phyloP scores from a whole-genome alignment of 139 green algal genomes.

The Chlamydomonas urium region DNA sequence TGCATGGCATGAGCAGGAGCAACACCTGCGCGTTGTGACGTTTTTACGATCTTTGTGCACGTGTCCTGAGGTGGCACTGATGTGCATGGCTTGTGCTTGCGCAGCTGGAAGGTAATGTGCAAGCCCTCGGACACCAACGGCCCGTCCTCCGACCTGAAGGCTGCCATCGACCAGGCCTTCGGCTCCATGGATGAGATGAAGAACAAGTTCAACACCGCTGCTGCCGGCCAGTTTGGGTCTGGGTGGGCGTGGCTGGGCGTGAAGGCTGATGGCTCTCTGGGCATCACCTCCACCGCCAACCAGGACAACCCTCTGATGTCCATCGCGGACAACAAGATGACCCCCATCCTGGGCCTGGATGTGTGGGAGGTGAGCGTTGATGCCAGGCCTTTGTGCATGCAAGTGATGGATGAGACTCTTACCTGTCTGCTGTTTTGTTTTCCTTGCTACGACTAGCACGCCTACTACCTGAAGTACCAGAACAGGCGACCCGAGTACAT shows the following conservation, averaged over 20 bases:
- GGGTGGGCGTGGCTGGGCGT: conserved; percentile 82
- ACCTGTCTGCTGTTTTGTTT: no score
- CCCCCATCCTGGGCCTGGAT: conserved; percentile 59
- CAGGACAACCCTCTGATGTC: conserved; percentile 67
- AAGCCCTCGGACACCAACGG: neutral
- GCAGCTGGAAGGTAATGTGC: conserved; percentile 9
- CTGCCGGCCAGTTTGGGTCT: conserved; percentile 66
- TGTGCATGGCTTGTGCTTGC: conserved; percentile 2
- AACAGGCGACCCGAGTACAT: conserved; percentile 77
- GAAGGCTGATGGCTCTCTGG: conserved; percentile 59
- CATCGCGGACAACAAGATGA: conserved; percentile 53
- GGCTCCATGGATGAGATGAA: conserved; percentile 75
- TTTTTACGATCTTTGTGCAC: no score
- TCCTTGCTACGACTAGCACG: conserved; percentile 36
- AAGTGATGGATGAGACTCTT: no score
- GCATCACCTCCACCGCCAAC: conserved; percentile 72
- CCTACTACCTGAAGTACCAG: conserved; percentile 78
- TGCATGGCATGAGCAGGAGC: neutral
- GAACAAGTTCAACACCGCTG: conserved; percentile 73
- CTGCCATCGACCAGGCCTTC: conserved; percentile 63
- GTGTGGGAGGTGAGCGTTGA: conserved; percentile 63
- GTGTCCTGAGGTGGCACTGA: no score
- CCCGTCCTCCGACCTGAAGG: conserved; percentile 43
- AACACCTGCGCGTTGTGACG: neutral
- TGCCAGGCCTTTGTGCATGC: conserved; percentile 36